phyloP scores from a whole-genome alignment of 2,329 filamentous ascomycete genomes.

The Pseudopyrenochaeta lycopersici region DNA sequence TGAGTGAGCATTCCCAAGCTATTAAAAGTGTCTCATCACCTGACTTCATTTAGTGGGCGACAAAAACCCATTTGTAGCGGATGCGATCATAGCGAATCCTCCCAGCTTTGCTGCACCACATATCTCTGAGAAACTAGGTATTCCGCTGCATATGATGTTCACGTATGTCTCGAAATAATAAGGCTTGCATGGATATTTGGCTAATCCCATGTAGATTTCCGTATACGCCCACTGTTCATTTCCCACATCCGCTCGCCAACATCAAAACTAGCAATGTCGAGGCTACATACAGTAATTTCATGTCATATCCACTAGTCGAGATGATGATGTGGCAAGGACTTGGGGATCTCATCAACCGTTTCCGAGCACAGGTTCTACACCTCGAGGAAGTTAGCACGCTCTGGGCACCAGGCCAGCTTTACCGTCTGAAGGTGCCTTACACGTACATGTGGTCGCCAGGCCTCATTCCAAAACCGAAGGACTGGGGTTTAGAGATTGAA shows the following conservation, averaged over 20 bases:
- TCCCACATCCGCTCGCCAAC: slow-evolving; percentile 80
- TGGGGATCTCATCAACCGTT: slow-evolving; percentile 79
- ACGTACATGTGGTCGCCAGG: slow-evolving; percentile 74
- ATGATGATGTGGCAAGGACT: slow-evolving; percentile 74
- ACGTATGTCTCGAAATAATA: slow-evolving; percentile 64
- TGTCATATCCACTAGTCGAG: slow-evolving; percentile 81
- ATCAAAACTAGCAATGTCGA: slow-evolving; percentile 78
- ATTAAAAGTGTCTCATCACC: background rate
- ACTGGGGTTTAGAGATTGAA: slow-evolving; percentile 76
- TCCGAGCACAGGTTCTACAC: slow-evolving; percentile 72
- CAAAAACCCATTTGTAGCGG: slow-evolving; percentile 79
- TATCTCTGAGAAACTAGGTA: slow-evolving; percentile 76
- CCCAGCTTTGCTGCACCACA: slow-evolving; percentile 81
- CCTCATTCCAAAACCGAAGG: slow-evolving; percentile 71
- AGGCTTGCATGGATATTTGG: background rate
- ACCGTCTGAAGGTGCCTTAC: slow-evolving; percentile 76
- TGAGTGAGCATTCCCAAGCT: slow-evolving; percentile 53
- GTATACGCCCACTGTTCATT: slow-evolving; percentile 77
- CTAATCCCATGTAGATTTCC: slow-evolving; percentile 63
- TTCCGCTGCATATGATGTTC: slow-evolving; percentile 87
- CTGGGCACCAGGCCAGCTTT: slow-evolving; percentile 78
- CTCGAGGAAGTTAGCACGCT: slow-evolving; percentile 78
- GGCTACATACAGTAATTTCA: slow-evolving; percentile 78
- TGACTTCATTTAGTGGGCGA: slow-evolving; percentile 58
- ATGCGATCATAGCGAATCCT: slow-evolving; percentile 82